Evolutionary conservation across 2,329 filamentous ascomycete genomes (phyloP).

Genomic region (Fusarium sp.): DNA sequence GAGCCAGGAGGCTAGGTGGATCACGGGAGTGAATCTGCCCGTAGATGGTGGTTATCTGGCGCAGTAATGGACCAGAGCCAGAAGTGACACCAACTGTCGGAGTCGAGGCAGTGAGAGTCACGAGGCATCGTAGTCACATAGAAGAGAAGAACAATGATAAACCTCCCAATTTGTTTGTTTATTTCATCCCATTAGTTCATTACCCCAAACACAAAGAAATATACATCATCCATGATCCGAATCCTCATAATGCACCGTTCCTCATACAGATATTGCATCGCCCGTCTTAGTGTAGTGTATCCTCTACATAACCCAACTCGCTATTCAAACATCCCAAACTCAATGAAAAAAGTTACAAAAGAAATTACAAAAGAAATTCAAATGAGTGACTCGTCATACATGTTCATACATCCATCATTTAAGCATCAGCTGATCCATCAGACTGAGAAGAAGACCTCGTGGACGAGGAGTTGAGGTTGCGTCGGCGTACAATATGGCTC

Average conservation of each 20-base stretch:
- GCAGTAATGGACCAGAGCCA: constrained; percentile 21
- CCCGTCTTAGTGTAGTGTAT: constrained; percentile 33
- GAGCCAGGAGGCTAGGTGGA: constrained; percentile 56
- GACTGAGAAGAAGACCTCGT: constrained; percentile 41
- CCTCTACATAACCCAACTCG: constrained; percentile 28
- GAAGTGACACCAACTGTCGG: too few relatives aligned
- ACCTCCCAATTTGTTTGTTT: constrained; percentile 17
- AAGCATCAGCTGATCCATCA: constrained; percentile 40
- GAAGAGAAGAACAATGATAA: fast-evolving
- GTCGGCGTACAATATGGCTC: constrained; percentile 39
- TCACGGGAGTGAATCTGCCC: constrained; percentile 56
- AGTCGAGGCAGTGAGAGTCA: too few relatives aligned
- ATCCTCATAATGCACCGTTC: constrained; percentile 7
- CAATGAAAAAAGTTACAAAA: constrained; percentile 5
- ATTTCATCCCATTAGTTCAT: constrained; percentile 7
- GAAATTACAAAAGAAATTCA: neutral
- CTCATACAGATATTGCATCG: constrained; percentile 41
- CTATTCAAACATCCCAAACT: constrained; percentile 17
- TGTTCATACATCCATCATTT: constrained; percentile 17
- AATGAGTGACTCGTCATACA: constrained; percentile 30
- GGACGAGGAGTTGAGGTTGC: constrained; percentile 34
- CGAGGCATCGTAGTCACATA: neutral
- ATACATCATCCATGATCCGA: neutral
- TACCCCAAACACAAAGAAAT: constrained; percentile 8
- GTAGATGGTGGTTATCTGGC: constrained; percentile 59